Percentiles rank a stretch among this genome's conserved stretches.
Evolutionary conservation across 2,329 filamentous ascomycete species (phyloP).

Genomic region (Ophiostoma sp.): DNA sequence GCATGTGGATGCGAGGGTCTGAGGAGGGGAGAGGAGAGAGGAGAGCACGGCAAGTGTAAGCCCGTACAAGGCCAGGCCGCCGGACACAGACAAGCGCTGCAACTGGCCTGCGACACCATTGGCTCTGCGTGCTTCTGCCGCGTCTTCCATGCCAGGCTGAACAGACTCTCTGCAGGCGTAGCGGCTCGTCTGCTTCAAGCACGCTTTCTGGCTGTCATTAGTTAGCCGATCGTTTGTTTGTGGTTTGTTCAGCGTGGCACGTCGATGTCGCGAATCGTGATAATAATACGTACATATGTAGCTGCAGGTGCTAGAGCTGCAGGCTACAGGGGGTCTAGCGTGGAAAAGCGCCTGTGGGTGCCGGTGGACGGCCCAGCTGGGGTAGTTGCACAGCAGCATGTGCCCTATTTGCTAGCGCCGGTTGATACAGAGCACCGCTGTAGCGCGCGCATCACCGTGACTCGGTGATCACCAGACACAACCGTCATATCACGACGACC

Average conservation of each 20-base stretch:
- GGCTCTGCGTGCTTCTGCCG: slow-evolving; percentile 4
- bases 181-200: not conserved
- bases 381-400: not conserved
- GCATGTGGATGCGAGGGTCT: not conserved
- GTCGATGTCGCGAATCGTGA: slow-evolving; percentile 6
- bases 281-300: not conserved
- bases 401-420: not conserved
- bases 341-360: not conserved
- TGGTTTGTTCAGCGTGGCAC: slow-evolving; percentile 9
- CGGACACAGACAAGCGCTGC: not conserved
- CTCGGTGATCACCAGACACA: not conserved
- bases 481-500: not conserved
- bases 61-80: not conserved
- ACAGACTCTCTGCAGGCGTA: slow-evolving; percentile 5
- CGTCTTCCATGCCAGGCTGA: slow-evolving; percentile 12
- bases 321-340: not conserved
- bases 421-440: not conserved
- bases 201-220: not conserved
- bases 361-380: not conserved
- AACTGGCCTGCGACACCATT: not conserved
- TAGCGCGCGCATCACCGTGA: slow-evolving; percentile 6
- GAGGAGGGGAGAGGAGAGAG: not conserved
- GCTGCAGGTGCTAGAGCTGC: not conserved
- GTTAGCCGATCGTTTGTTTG: not conserved
- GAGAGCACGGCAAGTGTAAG: not conserved